These are phyloP conservation scores for Phytophthora pseudosyringae DNA, from an alignment of 352 stramenopile species.

Conservation along the genomic window DNA sequence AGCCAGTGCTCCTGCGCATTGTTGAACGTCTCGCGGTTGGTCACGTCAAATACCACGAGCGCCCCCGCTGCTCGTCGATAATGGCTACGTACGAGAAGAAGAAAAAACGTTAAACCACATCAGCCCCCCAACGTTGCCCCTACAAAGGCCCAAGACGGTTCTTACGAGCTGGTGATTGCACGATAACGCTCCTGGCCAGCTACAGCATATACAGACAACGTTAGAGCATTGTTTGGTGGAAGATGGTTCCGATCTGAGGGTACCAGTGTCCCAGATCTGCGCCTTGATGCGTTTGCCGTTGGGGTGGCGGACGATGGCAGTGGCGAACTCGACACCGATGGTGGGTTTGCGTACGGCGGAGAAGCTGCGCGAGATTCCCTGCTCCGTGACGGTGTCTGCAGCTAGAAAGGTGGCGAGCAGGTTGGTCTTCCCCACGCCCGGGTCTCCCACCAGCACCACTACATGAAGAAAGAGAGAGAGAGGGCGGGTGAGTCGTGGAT, in stretches of 20 bases:
- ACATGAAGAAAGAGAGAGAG: not conserved
- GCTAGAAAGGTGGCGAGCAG: conserved; percentile 85
- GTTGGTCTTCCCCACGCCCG: conserved; percentile 92
- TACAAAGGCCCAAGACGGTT: not conserved
- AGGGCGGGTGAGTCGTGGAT: not conserved
- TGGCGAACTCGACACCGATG: conserved; percentile 86
- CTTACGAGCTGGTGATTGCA: conserved; percentile 85
- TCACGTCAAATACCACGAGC: conserved; percentile 83
- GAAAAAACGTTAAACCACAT: not conserved
- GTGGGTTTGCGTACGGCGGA: conserved; percentile 71
- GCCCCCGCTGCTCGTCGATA: conserved; percentile 78
- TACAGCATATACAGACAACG: conserved; percentile 8
- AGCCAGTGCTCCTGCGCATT: conserved; percentile 79
- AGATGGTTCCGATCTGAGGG: not conserved
- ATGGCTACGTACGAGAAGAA: conserved; percentile 48
- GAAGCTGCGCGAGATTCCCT: conserved; percentile 54
- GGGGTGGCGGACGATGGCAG: conserved; percentile 71
- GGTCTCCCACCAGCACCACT: conserved; percentile 84
- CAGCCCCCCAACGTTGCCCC: not conserved
- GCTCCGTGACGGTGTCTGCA: conserved; percentile 32
- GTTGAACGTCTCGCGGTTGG: conserved; percentile 63
- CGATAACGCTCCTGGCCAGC: conserved; percentile 81
- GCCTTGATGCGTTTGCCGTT: conserved; percentile 86
- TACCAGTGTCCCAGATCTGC: conserved; percentile 85
- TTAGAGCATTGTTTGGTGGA: not conserved